Evolutionary conservation across 208 protist genomes (phyloP).

Genomic region (Eutreptiella sp.): DNA sequence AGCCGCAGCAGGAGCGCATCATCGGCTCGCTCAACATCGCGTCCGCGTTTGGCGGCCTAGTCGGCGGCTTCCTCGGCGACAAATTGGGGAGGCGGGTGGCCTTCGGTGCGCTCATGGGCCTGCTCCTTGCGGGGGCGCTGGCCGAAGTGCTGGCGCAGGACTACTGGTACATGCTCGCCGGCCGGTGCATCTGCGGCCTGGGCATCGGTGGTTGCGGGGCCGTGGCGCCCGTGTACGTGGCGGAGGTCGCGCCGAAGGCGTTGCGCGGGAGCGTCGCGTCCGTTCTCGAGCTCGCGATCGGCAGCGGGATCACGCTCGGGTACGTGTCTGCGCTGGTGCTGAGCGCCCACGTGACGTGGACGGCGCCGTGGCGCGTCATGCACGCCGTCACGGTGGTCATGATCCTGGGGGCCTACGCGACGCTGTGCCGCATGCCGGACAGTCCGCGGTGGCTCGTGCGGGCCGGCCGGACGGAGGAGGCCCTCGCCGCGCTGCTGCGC

Average conservation of each 20-base stretch:
- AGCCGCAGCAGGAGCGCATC: conserved; percentile 3
- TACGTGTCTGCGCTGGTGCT: conserved; percentile 6
- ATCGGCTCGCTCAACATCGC: conserved; percentile 19
- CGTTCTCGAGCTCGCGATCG: conserved; percentile 18
- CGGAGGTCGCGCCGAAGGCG: not conserved
- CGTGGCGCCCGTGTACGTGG: conserved; percentile 7
- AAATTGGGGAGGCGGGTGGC: not conserved
- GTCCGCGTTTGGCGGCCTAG: conserved; percentile 6
- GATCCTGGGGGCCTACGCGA: not conserved
- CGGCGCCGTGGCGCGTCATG: conserved; percentile 6
- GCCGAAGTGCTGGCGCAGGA: not conserved
- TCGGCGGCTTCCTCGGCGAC: not conserved
- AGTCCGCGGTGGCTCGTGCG: conserved; percentile 11
- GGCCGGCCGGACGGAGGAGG: not conserved
- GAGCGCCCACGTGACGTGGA: not conserved
- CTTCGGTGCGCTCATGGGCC: not conserved
- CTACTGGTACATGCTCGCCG: conserved; percentile 1
- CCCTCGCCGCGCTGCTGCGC: not conserved
- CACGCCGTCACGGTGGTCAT: not conserved
- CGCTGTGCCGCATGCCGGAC: conserved; percentile 4
- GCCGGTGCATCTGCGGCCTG: conserved; percentile 9
- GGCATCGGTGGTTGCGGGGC: conserved; percentile 2
- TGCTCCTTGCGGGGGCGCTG: conserved; percentile 10
- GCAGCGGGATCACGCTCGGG: conserved; percentile 5
- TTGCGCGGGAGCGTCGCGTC: not conserved